Conservation (phyloP, 345 rosid genomes). For the Acer campestre region DNA sequence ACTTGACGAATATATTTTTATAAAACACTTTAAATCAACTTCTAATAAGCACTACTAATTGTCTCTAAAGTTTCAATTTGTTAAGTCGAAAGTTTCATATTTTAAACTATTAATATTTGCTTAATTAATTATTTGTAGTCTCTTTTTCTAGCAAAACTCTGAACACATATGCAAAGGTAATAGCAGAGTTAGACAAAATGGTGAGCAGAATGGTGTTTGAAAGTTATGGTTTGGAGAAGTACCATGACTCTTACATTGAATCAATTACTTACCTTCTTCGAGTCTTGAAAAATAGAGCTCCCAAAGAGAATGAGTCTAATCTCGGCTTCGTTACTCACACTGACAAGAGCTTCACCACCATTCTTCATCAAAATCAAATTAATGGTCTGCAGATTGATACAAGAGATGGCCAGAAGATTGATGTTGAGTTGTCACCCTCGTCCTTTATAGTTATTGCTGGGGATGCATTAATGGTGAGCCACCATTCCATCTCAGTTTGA, state of each 20-base stretch:
- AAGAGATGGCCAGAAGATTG: slow-evolving; percentile 47
- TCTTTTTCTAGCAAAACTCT: slow-evolving; percentile 17
- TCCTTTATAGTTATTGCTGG: slow-evolving; percentile 63
- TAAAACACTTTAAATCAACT: too few relatives aligned
- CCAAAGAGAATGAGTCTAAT: slow-evolving; percentile 30
- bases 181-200: slow-evolving; percentile 46
- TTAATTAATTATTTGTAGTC: background rate
- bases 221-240: slow-evolving; percentile 45
- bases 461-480: slow-evolving; percentile 55
- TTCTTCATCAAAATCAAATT: slow-evolving; percentile 64
- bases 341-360: slow-evolving; percentile 59
- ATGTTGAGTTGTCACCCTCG: slow-evolving; percentile 43
- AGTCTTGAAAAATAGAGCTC: slow-evolving; percentile 49
- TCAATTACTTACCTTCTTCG: slow-evolving; percentile 52
- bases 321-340: slow-evolving; percentile 52
- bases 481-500: background rate
- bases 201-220: slow-evolving; percentile 62
- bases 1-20: too few relatives aligned
- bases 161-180: slow-evolving; percentile 22
- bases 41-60: too few relatives aligned
- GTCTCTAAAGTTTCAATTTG: background rate
- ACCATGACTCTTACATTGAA: slow-evolving; percentile 35
- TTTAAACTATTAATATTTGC: background rate
- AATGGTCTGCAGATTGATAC: slow-evolving; percentile 57
- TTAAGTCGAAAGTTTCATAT: too few relatives aligned